Base-by-base conservation (phyloP, 129 eudicot genomes). In the Ambrosia trifida region DNA sequence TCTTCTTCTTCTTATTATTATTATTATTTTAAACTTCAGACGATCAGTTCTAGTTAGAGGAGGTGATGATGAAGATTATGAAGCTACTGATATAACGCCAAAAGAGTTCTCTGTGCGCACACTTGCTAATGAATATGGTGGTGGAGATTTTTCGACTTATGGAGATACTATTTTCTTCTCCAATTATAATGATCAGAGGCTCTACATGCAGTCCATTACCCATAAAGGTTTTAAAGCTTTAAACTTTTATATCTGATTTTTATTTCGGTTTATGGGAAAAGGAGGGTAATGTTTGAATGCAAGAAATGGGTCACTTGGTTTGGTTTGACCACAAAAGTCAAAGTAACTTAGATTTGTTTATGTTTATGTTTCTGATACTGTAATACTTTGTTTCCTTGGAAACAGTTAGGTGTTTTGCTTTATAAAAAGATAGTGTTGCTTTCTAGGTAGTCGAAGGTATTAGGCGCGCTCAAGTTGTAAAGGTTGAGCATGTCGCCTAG, bases 41-140 rank as follows among this genome's bases (percentile, higher is more conserved):
- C 78, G 83, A 19, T 58, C 66, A 16, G 83, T 82, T 69, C 64
- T 82, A 12, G 86, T 82, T 47, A 78, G 56, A 74, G 81, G 54
- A 65, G 78, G 74, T 40, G 80, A 74, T 20, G 53, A 63, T 5
- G 28, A n/a, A n/a, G n/a, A 1, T 24, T 24, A 24, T 24, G 59
- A 58, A 47, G 60, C 72, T 19, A 65, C 53, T 41, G 83, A 83
- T 70, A 6, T 83, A 30, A 83, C 86, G 2, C 81, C 86, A 40
- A 12, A 30, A 9, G 78, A 56, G 14, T 83, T 74, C 73, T 83
- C 81, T 1, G 83, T 83, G 4, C 86, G 83, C 10, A 74, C 86
- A 24, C 52, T 71, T 36, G 83, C 67, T 51, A 78, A 83, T 28
- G 83, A 83, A 49, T 83, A 75, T 11, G 87, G 87, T 17, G 87